Percentiles rank a stretch among this genome's conserved stretches.
Evolutionary conservation across 306 rosid genomes (phyloP).

Genomic region (Oemleria cerasiformis): DNA sequence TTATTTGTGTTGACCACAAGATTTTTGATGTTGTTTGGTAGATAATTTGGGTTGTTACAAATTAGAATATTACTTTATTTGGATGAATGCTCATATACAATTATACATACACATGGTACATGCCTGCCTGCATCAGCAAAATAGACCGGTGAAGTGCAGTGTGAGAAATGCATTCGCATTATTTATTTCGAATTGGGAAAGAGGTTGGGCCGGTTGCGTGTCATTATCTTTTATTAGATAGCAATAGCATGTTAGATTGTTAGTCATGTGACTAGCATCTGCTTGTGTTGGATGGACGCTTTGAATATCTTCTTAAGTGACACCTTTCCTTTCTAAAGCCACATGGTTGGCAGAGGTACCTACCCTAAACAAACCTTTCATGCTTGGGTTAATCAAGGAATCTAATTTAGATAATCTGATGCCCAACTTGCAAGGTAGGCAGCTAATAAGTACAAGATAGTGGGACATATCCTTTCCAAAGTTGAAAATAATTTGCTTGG

Average conservation of each 20-base stretch:
- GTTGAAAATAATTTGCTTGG: background rate
- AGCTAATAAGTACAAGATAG: slow-evolving; percentile 2
- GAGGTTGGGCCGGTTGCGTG: slow-evolving; percentile 9
- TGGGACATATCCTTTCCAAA: slow-evolving; percentile 17
- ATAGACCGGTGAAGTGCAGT: background rate
- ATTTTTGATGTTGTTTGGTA: background rate
- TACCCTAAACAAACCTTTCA: background rate
- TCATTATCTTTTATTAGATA: slow-evolving; percentile 3
- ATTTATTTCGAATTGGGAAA: background rate
- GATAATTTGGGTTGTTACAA: background rate
- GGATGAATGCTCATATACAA: background rate
- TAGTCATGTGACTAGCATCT: slow-evolving; percentile 19
- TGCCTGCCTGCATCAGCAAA: background rate
- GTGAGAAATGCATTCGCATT: background rate
- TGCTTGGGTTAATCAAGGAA: background rate
- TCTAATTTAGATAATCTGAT: slow-evolving; percentile 6
- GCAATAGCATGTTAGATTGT: background rate
- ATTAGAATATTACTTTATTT: background rate
- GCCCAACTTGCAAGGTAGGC: slow-evolving; percentile 17
- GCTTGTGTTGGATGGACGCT: background rate
- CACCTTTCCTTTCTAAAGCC: slow-evolving; percentile 7
- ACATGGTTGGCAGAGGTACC: slow-evolving; percentile 20
- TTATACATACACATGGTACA: background rate
- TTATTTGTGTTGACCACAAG: background rate
- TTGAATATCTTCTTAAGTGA: background rate